Evolutionary conservation across 495 filamentous ascomycete species (phyloP).

Genomic region (Hypoxylon cercidicola): DNA sequence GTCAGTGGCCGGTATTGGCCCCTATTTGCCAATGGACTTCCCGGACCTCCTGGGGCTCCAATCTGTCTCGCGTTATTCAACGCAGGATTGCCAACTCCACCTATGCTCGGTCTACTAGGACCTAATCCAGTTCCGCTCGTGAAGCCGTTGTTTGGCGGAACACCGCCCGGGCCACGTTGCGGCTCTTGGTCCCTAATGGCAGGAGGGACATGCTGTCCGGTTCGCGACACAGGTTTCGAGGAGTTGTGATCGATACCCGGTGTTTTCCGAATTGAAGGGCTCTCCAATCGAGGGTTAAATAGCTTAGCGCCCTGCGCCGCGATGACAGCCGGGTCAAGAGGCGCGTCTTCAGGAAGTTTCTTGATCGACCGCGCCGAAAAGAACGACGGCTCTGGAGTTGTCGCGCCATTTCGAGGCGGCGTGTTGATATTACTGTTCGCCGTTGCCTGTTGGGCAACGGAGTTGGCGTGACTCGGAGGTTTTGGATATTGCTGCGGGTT

Average conservation of each 20-base stretch:
- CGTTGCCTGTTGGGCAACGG: conserved; percentile 42
- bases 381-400: conserved; percentile 64
- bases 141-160: conserved; percentile 13
- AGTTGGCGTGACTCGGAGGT: conserved; percentile 49
- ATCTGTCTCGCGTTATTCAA: conserved; percentile 74
- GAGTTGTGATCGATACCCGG: conserved; percentile 86
- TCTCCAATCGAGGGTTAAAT: conserved; percentile 86
- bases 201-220: conserved; percentile 53
- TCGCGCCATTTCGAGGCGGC: conserved; percentile 31
- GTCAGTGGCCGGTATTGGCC: conserved; percentile 68
- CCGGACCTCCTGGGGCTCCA: conserved; percentile 70
- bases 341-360: conserved; percentile 47
- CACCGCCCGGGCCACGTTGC: conserved; percentile 14
- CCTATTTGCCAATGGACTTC: conserved; percentile 68
- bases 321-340: conserved; percentile 48
- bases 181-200: conserved; percentile 41
- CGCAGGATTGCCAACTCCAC: conserved; percentile 73
- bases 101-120: conserved; percentile 42
- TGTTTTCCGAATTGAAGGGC: conserved; percentile 88
- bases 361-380: conserved; percentile 78
- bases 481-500: conserved; percentile 40
- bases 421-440: conserved; percentile 41
- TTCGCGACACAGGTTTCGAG: conserved; percentile 70
- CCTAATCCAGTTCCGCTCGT: conserved; percentile 41
- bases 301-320: conserved; percentile 57